Evolutionary conservation across 139 green algal genomes (phyloP).

Genomic region (Micractinium conductrix): DNA sequence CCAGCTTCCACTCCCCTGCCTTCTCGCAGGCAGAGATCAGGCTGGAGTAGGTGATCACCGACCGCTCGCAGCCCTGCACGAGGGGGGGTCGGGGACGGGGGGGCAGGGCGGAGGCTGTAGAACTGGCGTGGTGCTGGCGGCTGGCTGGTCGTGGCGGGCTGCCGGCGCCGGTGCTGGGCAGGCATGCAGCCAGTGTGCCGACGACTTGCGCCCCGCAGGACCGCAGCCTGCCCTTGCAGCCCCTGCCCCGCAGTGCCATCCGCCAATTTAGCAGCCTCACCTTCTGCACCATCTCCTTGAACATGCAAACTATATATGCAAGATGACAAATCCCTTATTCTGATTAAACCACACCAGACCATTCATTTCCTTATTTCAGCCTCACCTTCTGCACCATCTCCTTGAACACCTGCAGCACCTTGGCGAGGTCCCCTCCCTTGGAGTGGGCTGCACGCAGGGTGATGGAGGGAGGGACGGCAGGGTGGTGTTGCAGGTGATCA

Average conservation of each 20-base stretch:
- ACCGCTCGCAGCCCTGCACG: slow-evolving; percentile 56
- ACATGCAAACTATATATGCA: slow-evolving; percentile 30
- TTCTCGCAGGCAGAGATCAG: slow-evolving; percentile 82
- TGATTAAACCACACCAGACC: too few species aligned
- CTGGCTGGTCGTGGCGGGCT: too few species aligned
- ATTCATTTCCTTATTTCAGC: too few species aligned
- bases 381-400: slow-evolving; percentile 72
- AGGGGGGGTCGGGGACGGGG: too few species aligned
- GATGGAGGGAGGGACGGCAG: background rate
- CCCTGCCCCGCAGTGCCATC: too few species aligned
- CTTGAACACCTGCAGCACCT: slow-evolving; percentile 62
- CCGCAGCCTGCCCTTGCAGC: too few species aligned
- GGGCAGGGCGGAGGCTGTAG: too few species aligned
- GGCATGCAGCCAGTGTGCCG: too few species aligned
- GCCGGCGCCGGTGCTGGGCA: too few species aligned
- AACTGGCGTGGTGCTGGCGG: too few species aligned
- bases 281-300: slow-evolving; percentile 74
- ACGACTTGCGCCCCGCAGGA: too few species aligned
- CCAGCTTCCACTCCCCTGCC: slow-evolving; percentile 39
- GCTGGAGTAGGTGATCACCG: slow-evolving; percentile 85
- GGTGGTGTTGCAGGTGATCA: background rate
- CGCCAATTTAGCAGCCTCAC: too few species aligned
- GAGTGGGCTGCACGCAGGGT: slow-evolving; percentile 53
- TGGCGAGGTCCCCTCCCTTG: slow-evolving; percentile 58
- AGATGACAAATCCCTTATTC: background rate